Evolutionary conservation across 176 grass and related monocot species (phyloP), one percentile per base, ranked within the genome.

Genomic region (Eremochloa ophiuroides): DNA sequence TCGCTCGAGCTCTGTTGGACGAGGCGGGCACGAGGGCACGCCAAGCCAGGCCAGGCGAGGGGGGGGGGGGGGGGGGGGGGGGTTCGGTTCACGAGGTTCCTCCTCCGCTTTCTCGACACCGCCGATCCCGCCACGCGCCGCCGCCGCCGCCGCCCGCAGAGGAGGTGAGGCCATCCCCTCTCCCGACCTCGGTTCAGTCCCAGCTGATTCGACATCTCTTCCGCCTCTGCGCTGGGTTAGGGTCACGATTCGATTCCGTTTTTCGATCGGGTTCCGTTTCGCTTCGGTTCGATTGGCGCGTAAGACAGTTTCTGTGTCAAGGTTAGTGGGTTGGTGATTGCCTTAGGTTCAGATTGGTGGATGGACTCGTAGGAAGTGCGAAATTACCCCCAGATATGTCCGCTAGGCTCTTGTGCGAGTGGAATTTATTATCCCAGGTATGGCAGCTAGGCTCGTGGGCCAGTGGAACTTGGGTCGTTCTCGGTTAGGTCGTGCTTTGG

Each of bases 41-140:
- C 75, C 30, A 30, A 26, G 43, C 71, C 31, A 40, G 47, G 69
- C 66, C 20, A 56, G 22, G 73, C 51, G 63, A 28, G 62, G 60
- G n/a, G n/a, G n/a, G n/a, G n/a, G n/a, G n/a, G n/a, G n/a, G n/a
- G n/a, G n/a, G n/a, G n/a, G n/a, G n/a, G n/a, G n/a, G n/a, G 37
- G 46, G 38, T 87, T 76, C 38, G 62, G 43, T 38, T 48, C 62
- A 29, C 63, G 73, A 0, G 82, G n/a, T n/a, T n/a, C n/a, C 18
- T 44, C 23, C 31, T 37, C 38, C 30, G 48, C 58, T 18, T 53
- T 25, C 8, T 64, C 53, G 13, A 4, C 65, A 9, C 42, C 56
- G 34, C 71, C 62, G 72, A 82, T 82, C 78, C 9, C 63, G 39
- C 55, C 6, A 38, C 26, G 65, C 66, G 41, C 59, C n/a, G n/a